A percentile compares a stretch with the other conserved stretches of the same genome.
These are phyloP conservation scores for Trichoderma asperellum DNA, from an alignment of 2,329 filamentous ascomycete genomes.

Conservation along the genomic window DNA sequence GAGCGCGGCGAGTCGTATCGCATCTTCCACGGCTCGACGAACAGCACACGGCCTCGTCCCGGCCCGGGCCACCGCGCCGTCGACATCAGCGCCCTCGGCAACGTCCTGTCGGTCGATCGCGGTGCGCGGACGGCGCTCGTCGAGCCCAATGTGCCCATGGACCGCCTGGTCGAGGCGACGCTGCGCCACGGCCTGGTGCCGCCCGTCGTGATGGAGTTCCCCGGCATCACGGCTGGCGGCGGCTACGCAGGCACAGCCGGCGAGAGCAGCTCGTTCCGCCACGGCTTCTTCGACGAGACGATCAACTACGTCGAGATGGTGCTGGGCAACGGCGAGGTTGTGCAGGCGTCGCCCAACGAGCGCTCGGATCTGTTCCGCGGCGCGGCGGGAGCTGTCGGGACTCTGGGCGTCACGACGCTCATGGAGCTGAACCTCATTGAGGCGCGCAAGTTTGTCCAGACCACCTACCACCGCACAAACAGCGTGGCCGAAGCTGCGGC, in stretches of 20 bases:
- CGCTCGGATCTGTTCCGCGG: constrained; percentile 64
- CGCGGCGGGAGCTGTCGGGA: constrained; percentile 69
- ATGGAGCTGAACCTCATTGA: constrained; percentile 66
- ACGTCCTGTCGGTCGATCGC: constrained; percentile 67
- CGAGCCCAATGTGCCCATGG: constrained; percentile 78
- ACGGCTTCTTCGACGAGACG: constrained; percentile 72
- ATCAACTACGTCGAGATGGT: constrained; percentile 70
- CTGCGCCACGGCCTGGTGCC: constrained; percentile 68
- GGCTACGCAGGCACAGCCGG: constrained; percentile 72
- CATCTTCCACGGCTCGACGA: constrained; percentile 78
- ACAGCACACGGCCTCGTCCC: constrained; percentile 65
- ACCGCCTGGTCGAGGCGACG: constrained; percentile 67
- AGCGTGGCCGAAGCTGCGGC: constrained; percentile 53
- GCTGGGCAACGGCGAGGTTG: constrained; percentile 66
- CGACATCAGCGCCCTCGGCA: constrained; percentile 66
- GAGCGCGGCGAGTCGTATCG: constrained; percentile 63
- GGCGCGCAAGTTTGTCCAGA: constrained; percentile 63
- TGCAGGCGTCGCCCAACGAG: constrained; percentile 52
- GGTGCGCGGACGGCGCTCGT: constrained; percentile 63
- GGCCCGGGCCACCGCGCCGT: constrained; percentile 45
- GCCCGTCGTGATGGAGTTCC: constrained; percentile 76
- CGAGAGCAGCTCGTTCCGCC: constrained; percentile 70
- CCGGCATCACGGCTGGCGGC: constrained; percentile 73
- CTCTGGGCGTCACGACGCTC: constrained; percentile 68
- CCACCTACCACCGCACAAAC: constrained; percentile 61